Evolutionary conservation across 73 alveolate species (phyloP).

Genomic region (Breviolum minutum): DNA sequence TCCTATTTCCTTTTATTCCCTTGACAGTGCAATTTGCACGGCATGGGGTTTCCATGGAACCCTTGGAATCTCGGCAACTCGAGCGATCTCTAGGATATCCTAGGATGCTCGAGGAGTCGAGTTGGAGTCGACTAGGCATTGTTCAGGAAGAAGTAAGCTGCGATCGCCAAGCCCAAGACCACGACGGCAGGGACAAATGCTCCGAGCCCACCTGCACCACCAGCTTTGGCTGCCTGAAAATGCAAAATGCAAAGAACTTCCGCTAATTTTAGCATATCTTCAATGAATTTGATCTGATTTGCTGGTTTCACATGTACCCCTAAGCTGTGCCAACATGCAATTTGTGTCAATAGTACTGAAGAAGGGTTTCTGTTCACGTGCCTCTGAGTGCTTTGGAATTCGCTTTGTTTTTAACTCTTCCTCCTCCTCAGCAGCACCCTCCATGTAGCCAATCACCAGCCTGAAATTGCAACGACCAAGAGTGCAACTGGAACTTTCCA

Average conservation of each 20-base stretch:
- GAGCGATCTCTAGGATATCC: neutral
- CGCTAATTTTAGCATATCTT: too few relatives aligned
- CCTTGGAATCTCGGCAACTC: neutral
- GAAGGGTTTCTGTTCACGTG: neutral
- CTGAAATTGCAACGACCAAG: neutral
- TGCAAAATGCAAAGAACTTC: neutral
- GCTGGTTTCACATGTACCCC: neutral
- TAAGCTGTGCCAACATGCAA: neutral
- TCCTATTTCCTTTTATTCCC: neutral
- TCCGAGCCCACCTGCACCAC: slow-evolving; percentile 70
- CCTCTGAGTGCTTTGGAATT: slow-evolving; percentile 82
- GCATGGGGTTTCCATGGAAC: neutral
- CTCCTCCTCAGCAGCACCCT: slow-evolving; percentile 84
- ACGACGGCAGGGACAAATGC: slow-evolving; percentile 78
- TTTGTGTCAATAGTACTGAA: neutral
- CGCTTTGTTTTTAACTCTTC: slow-evolving; percentile 42
- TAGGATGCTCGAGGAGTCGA: neutral
- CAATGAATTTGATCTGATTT: neutral
- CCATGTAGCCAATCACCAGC: slow-evolving; percentile 95
- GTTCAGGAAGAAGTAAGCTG: slow-evolving; percentile 92
- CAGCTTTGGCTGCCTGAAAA: slow-evolving; percentile 20
- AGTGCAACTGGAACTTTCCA: neutral
- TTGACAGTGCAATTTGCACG: slow-evolving; percentile 19
- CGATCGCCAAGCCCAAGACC: slow-evolving; percentile 49
- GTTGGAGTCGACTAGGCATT: neutral